Evolutionary conservation across 2,329 filamentous ascomycete genomes (phyloP).

Genomic region (Botrytis sinoallii): DNA sequence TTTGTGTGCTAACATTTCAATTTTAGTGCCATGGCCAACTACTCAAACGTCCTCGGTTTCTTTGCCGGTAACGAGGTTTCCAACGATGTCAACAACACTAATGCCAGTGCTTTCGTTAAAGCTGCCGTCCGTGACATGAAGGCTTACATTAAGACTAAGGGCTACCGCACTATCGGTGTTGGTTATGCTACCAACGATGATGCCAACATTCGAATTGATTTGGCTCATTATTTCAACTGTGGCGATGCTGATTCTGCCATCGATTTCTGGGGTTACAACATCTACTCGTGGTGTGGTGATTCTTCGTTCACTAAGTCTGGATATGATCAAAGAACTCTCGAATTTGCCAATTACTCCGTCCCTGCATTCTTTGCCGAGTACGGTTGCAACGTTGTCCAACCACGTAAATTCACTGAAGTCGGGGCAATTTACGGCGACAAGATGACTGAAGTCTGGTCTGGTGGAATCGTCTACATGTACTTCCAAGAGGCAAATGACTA

Average conservation of each 20-base stretch:
- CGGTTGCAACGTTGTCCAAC: slow-evolving; percentile 74
- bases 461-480: slow-evolving; percentile 99
- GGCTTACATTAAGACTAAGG: slow-evolving; percentile 80
- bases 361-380: slow-evolving; percentile 99
- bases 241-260: slow-evolving; percentile 65
- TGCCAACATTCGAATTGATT: slow-evolving; percentile 71
- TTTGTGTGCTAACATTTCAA: not conserved
- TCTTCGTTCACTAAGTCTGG: slow-evolving; percentile 74
- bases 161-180: slow-evolving; percentile 77
- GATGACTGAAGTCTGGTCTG: slow-evolving; percentile 88
- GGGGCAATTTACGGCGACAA: slow-evolving; percentile 71
- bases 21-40: slow-evolving; percentile 62
- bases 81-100: slow-evolving; percentile 84
- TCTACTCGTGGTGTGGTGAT: slow-evolving; percentile 97
- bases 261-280: slow-evolving; percentile 99
- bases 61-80: slow-evolving; percentile 98
- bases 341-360: slow-evolving; percentile 86
- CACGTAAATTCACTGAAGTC: slow-evolving; percentile 83
- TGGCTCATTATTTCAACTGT: slow-evolving; percentile 95
- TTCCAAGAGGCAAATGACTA: slow-evolving; percentile 89
- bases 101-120: slow-evolving; percentile 92
- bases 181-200: slow-evolving; percentile 98
- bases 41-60: slow-evolving; percentile 93
- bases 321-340: slow-evolving; percentile 76
- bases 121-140: slow-evolving; percentile 96